phyloP scores from a whole-genome alignment of 495 filamentous ascomycete genomes.

The Penicillium manginii region DNA sequence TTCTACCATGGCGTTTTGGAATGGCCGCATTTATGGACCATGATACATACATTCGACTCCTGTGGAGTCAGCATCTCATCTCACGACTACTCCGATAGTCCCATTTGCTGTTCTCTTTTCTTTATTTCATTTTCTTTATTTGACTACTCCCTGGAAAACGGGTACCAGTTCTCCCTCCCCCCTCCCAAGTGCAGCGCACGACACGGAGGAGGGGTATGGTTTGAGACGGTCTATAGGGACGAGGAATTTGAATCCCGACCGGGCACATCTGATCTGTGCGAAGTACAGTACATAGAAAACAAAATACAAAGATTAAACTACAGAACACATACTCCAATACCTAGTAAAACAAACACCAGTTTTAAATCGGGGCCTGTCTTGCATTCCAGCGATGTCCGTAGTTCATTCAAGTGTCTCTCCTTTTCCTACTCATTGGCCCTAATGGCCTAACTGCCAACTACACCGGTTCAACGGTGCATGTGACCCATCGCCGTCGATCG shows the following conservation, averaged over 20 bases:
- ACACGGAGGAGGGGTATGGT: not conserved
- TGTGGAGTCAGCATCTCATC: slow-evolving; percentile 18
- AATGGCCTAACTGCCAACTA: slow-evolving; percentile 13
- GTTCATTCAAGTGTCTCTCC: not conserved
- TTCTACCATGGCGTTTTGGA: slow-evolving; percentile 5
- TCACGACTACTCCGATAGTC: slow-evolving; percentile 2
- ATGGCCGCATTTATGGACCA: slow-evolving; percentile 14
- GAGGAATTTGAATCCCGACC: slow-evolving; percentile 1
- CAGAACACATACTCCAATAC: not conserved
- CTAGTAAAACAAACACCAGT: not conserved
- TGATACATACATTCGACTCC: slow-evolving; percentile 9
- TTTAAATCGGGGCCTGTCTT: not conserved
- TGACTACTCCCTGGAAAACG: not conserved
- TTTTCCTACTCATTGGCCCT: not conserved
- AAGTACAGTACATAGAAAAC: slow-evolving; percentile 3
- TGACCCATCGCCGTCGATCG: slow-evolving; percentile 29
- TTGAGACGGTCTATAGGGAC: not conserved
- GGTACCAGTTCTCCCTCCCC: not conserved
- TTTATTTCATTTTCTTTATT: not conserved
- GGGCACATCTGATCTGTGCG: slow-evolving; percentile 1
- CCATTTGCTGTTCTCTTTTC: not conserved
- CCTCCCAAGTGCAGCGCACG: not conserved
- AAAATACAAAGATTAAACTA: not conserved
- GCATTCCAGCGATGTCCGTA: not conserved
- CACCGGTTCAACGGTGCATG: slow-evolving; percentile 18